A percentile compares a stretch with the other conserved stretches of the same genome.
Conservation (phyloP, 805 yeast genomes). For the Wickerhamiella sergipiensis region DNA sequence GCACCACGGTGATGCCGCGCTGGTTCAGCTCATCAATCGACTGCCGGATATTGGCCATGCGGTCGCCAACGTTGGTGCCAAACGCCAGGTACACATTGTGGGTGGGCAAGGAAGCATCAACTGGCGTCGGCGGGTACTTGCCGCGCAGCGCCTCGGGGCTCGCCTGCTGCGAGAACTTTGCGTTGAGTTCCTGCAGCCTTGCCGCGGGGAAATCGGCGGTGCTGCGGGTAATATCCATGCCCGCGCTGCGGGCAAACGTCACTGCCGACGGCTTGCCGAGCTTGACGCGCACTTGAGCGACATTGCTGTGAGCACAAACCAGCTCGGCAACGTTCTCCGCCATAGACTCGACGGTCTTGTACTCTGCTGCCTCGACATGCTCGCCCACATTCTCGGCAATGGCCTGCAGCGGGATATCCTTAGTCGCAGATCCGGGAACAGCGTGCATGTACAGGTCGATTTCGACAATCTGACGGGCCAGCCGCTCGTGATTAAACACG, state of each 20-base stretch:
- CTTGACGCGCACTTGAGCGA: slow-evolving; percentile 36
- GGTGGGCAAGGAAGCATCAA: slow-evolving; percentile 2
- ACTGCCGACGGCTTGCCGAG: slow-evolving; percentile 86
- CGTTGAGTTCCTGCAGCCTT: neutral
- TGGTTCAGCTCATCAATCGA: slow-evolving; percentile 39
- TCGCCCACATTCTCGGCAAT: slow-evolving; percentile 36
- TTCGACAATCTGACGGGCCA: slow-evolving; percentile 62
- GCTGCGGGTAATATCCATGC: slow-evolving; percentile 54
- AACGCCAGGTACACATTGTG: slow-evolving; percentile 68
- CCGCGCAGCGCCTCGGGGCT: neutral
- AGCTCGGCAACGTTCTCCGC: slow-evolving; percentile 58
- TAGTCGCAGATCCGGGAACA: slow-evolving; percentile 23
- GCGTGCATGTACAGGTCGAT: slow-evolving; percentile 35
- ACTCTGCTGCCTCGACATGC: slow-evolving; percentile 66
- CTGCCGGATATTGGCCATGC: slow-evolving; percentile 41
- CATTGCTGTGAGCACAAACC: slow-evolving; percentile 29
- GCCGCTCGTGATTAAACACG: slow-evolving; percentile 80
- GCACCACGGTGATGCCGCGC: slow-evolving; percentile 33
- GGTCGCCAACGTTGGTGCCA: slow-evolving; percentile 79
- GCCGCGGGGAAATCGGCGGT: slow-evolving; percentile 26
- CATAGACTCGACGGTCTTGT: slow-evolving; percentile 87
- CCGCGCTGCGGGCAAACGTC: slow-evolving; percentile 77
- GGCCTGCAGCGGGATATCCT: slow-evolving; percentile 26
- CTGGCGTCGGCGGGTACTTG: slow-evolving; percentile 14
- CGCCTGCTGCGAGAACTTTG: neutral